Evolutionary conservation across 2,329 filamentous ascomycete genomes (phyloP).

Genomic region (Epichloe bromicola): DNA sequence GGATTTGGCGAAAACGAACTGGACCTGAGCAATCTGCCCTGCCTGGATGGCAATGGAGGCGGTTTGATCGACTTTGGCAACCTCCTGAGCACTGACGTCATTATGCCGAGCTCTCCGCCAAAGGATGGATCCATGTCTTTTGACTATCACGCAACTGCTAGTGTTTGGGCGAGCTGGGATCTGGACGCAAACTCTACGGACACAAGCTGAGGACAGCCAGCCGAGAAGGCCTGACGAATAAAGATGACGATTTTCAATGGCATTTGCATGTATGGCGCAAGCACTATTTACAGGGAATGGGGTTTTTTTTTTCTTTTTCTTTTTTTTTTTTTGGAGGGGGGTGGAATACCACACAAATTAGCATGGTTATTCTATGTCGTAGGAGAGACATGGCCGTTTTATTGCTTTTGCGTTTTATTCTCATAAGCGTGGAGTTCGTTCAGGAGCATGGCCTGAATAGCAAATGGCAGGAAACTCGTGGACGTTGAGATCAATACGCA

Average conservation of each 20-base stretch:
- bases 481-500: background rate
- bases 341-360: background rate
- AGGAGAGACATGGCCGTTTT: background rate
- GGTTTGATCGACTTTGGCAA: constrained; percentile 32
- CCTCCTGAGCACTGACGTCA: constrained; percentile 33
- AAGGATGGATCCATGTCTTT: constrained; percentile 15
- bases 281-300: background rate
- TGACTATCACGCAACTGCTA: constrained; percentile 18
- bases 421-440: background rate
- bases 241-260: background rate
- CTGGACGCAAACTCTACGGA: constrained; percentile 2
- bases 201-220: background rate
- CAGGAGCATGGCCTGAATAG: background rate
- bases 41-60: constrained; percentile 24
- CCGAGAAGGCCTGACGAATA: background rate
- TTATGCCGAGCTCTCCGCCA: constrained; percentile 37
- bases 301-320: no score
- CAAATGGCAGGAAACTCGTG: background rate
- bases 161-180: constrained; percentile 19
- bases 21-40: constrained; percentile 27
- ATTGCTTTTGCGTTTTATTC: background rate
- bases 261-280: background rate
- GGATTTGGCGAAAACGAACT: constrained; percentile 31
- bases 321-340: no score
- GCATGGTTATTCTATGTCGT: background rate